Base-by-base conservation (phyloP, 2,329 filamentous ascomycete genomes). In the Boeremia exigua region DNA sequence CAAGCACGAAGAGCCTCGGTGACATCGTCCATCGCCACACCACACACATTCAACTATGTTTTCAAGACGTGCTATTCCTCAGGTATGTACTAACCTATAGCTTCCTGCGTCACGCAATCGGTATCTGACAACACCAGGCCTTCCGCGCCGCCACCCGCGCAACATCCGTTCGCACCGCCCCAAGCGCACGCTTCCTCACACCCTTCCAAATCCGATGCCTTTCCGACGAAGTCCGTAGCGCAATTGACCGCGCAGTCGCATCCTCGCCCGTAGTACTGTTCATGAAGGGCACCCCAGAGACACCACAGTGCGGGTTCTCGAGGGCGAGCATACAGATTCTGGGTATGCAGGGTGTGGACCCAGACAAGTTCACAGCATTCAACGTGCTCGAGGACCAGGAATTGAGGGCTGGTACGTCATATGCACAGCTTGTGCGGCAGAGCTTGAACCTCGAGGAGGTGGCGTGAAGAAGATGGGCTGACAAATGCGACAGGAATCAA, bases 281-380 rank as follows among this genome's bases (percentile, higher is more conserved):
- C 83, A 99, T 99, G 95, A 99, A 99, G 82, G 95, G 95, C 56
- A 98, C 95, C 1, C 95, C 95, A 55, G 93, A 97, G 80, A 91
- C 87, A 58, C 95, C 95, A 17, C 93, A 97, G 78, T 99, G 95
- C 79, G 95, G 95, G 40, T 99, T 97, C 83, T 98, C 94, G 56
- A 87, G 93, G 68, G 94, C 94, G 50, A 92, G 86, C 74, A 96
- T 99, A 75, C 93, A 98, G 82, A 93, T 99, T 69, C 83, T 99
- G 61, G 92, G 94, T 54, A 79, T 97, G 70, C 94, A 99, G 80
- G 95, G 95, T 62, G 92, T 99, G 59, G 91, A 98, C 79, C 95
- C 95, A 14, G 84, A 85, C 63, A 98, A 98, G 81, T 99, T 99
- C 75, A 91, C 92, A n/a, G 94, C 95, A 7, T 97, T 96, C 79